phyloP scores from a whole-genome alignment of 352 stramenopile genomes.

The Globisporangium barbulae region DNA sequence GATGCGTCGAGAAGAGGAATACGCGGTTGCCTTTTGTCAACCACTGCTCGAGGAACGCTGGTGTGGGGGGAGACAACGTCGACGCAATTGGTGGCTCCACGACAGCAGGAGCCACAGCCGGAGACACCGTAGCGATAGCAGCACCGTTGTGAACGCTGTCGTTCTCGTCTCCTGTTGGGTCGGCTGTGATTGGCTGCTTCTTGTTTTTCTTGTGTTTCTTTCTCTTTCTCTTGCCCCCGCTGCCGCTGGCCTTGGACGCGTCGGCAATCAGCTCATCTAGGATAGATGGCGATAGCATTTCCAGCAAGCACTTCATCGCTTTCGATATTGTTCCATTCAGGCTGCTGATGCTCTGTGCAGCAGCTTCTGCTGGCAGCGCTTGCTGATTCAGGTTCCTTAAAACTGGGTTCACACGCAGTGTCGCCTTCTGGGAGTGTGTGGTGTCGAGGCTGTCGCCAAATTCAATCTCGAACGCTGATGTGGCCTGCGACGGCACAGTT shows the following conservation, averaged over 20 bases:
- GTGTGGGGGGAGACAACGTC: background rate
- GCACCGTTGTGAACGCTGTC: too few species aligned
- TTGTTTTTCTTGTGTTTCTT: constrained; percentile 13
- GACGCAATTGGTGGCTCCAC: background rate
- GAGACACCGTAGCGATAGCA: background rate
- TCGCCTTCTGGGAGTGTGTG: background rate
- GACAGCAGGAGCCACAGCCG: background rate
- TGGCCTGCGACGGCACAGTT: background rate
- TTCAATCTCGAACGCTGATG: constrained; percentile 10
- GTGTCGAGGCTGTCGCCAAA: constrained; percentile 8
- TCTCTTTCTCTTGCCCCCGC: constrained; percentile 1
- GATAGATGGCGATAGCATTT: constrained; percentile 13
- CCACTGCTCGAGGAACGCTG: constrained; percentile 11
- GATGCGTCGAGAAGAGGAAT: constrained; percentile 20
- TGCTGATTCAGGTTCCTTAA: constrained; percentile 3
- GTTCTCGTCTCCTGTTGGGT: background rate
- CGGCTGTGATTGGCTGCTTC: background rate
- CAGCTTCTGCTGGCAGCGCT: background rate
- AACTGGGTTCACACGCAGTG: constrained; percentile 5
- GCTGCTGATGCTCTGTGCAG: background rate
- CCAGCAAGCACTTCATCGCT: constrained; percentile 2
- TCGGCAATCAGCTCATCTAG: constrained; percentile 9
- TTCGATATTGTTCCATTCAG: background rate
- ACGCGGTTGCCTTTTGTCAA: constrained; percentile 9
- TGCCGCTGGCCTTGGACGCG: background rate